phyloP scores from a whole-genome alignment of 2,329 filamentous ascomycete genomes.

The Aspergillus ustus region DNA sequence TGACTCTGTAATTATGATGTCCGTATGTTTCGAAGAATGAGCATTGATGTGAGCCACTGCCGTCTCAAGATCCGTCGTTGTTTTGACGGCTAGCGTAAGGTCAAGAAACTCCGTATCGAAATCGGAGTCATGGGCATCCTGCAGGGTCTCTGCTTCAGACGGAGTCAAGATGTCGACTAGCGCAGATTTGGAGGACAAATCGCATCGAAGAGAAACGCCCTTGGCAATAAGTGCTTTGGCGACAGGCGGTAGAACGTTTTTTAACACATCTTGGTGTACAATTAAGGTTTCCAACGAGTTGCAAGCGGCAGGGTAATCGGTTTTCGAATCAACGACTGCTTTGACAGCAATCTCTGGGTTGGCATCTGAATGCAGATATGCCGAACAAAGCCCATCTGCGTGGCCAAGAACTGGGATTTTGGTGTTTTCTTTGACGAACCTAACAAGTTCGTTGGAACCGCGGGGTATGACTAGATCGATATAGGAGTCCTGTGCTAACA shows the following conservation, averaged over 20 bases:
- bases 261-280: slow-evolving; percentile 73
- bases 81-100: slow-evolving; percentile 81
- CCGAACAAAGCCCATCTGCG: slow-evolving; percentile 87
- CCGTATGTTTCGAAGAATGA: slow-evolving; percentile 92
- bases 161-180: slow-evolving; percentile 57
- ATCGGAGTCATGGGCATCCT: slow-evolving; percentile 71
- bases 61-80: slow-evolving; percentile 62
- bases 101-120: slow-evolving; percentile 90
- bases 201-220: slow-evolving; percentile 83
- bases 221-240: slow-evolving; percentile 74
- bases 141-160: slow-evolving; percentile 56
- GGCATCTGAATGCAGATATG: slow-evolving; percentile 82
- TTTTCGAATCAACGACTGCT: slow-evolving; percentile 89
- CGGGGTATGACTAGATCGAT: slow-evolving; percentile 96
- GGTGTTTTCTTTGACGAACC: slow-evolving; percentile 86
- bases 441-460: slow-evolving; percentile 86
- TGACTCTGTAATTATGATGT: slow-evolving; percentile 79
- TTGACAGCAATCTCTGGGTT: slow-evolving; percentile 72
- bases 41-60: slow-evolving; percentile 89
- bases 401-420: slow-evolving; percentile 96
- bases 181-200: slow-evolving; percentile 68
- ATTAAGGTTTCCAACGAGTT: slow-evolving; percentile 93
- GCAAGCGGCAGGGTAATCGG: slow-evolving; percentile 92
- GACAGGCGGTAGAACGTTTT: slow-evolving; percentile 69
- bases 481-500: slow-evolving; percentile 82